Evolutionary conservation across 768 basidiomycete genomes (phyloP), one percentile per base, ranked within the genome.

Genomic region (Lactarius pseudohatsudake): DNA sequence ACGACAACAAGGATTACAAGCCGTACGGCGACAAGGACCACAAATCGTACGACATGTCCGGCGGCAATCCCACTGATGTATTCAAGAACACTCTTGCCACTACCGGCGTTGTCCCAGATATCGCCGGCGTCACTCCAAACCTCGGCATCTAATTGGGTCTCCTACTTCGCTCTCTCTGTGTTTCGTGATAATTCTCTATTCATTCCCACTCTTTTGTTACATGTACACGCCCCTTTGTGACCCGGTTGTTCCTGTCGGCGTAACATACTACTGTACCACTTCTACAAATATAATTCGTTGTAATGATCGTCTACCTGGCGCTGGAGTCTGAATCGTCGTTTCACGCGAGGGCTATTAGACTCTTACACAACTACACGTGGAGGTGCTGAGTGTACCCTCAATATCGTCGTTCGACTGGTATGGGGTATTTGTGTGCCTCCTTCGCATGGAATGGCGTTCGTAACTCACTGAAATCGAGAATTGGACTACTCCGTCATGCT

Each of bases 151-250:
- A 20, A 30, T 57, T 18, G 34, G 22, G 16, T 30, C 13, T 34
- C 32, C n/a, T 57, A 32, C 38, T 1, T 43, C 15, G 30, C 18
- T 26, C 22, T n/a, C n/a, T 30, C 0, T 26, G 45, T 40, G n/a
- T 50, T 54, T 36, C 18, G n/a, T 59, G 38, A 63, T 50, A 55
- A 15, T 45, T 54, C 22, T 26, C 57, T 62, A 62, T 45, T 50
- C 54, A 45, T 22, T 57, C 8, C 41, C 61, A 41, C 56, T 62
- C 61, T 38, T 65, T 59, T 28, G 26, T 53, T n/a, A 30, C 20
- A 59, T 43, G 59, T 54, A 41, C 60, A 9, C 15, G 34, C 11
- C 16, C 30, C 16, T 60, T 28, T 22, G 26, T 61, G 47, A 34
- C 10, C 34, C 59, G 43, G 30, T 57, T 66, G 28, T 53, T 40